phyloP scores from a whole-genome alignment of 1,139 yeast genomes.

The Saccharomyces pastorianus region DNA sequence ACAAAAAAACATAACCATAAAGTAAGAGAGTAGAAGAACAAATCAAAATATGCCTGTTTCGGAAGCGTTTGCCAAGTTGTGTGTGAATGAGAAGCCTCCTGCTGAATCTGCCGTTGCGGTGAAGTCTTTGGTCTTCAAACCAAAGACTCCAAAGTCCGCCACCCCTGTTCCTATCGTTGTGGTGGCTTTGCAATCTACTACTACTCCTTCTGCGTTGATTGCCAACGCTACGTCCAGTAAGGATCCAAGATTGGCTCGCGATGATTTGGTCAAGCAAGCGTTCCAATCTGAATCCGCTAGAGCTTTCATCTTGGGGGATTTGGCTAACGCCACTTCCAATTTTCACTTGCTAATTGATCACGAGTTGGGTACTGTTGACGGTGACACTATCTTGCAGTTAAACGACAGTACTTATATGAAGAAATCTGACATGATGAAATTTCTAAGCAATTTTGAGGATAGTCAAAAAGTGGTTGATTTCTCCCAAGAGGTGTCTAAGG shows the following conservation, averaged over 20 bases:
- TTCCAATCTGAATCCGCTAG: constrained; percentile 53
- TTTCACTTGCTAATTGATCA: constrained; percentile 62
- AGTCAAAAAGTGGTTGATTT: constrained; percentile 55
- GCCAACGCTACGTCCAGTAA: constrained; percentile 66
- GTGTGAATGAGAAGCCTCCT: constrained; percentile 40
- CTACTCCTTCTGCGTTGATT: constrained; percentile 58
- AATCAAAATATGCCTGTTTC: constrained; percentile 43
- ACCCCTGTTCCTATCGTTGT: constrained; percentile 77
- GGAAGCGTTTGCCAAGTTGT: constrained; percentile 51
- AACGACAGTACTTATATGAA: constrained; percentile 51
- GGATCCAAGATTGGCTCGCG: constrained; percentile 83
- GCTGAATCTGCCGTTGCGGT: constrained; percentile 40
- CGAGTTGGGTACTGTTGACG: constrained; percentile 38
- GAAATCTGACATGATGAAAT: constrained; percentile 47
- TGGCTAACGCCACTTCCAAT: constrained; percentile 48
- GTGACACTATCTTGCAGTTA: constrained; percentile 41
- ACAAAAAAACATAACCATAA: neutral
- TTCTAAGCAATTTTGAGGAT: constrained; percentile 40
- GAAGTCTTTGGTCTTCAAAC: constrained; percentile 80
- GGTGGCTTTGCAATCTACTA: constrained; percentile 63
- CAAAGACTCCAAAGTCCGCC: constrained; percentile 80
- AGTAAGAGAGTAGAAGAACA: neutral
- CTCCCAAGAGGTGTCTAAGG: constrained; percentile 26
- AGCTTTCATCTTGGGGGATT: constrained; percentile 57
- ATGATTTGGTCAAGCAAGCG: constrained; percentile 62